These are phyloP conservation scores for Euphorbia tirucalli DNA, from an alignment of 345 rosid genomes.

Conservation along the genomic window DNA sequence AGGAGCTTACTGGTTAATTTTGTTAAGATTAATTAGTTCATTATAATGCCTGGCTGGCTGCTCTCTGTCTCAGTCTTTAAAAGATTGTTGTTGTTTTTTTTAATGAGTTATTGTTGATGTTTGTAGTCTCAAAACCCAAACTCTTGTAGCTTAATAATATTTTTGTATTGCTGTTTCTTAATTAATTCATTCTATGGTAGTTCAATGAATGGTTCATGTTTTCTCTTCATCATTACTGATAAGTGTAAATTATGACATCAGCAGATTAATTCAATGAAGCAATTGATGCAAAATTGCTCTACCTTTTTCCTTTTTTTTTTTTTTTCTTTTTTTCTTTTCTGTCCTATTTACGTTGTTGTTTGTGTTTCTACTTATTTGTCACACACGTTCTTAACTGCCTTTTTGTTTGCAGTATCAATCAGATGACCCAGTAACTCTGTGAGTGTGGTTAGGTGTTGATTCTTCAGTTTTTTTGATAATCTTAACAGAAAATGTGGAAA, in stretches of 20 bases:
- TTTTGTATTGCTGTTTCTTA: background rate
- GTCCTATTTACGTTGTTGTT: background rate
- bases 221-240: background rate
- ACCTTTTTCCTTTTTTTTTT: too few relatives aligned
- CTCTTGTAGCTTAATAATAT: background rate
- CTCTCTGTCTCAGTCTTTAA: too few relatives aligned
- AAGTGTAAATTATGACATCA: too few relatives aligned
- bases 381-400: background rate
- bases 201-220: background rate
- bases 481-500: slow-evolving; percentile 62
- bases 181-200: background rate
- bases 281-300: too few relatives aligned
- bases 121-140: background rate
- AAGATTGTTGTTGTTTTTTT: background rate
- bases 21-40: background rate
- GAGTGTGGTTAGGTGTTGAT: slow-evolving; percentile 22
- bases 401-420: slow-evolving; percentile 60
- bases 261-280: too few relatives aligned
- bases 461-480: slow-evolving; percentile 1
- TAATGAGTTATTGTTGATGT: too few relatives aligned
- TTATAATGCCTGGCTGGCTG: too few relatives aligned
- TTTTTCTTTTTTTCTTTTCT: too few relatives aligned
- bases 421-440: slow-evolving; percentile 78
- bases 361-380: background rate
- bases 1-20: slow-evolving; percentile 45